phyloP scores from a whole-genome alignment of 2,329 filamentous ascomycete species.

The Fusarium tricinctum region DNA sequence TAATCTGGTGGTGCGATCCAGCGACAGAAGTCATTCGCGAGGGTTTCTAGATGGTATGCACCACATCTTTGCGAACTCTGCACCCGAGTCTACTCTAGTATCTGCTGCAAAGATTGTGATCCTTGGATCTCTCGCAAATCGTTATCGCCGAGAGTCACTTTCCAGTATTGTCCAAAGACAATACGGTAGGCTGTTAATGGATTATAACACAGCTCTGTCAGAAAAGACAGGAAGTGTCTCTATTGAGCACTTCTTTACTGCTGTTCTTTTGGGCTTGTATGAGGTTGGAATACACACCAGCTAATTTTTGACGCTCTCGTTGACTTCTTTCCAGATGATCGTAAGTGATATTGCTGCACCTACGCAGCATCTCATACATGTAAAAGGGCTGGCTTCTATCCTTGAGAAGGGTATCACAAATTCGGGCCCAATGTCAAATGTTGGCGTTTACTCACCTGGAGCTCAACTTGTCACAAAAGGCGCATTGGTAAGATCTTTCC shows the following conservation, averaged over 20 bases:
- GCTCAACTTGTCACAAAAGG: constrained; percentile 18
- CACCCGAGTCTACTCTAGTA: constrained; percentile 3
- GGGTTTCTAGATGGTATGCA: constrained; percentile 27
- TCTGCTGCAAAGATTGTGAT: constrained; percentile 17
- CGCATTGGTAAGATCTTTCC: neutral
- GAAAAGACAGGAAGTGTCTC: neutral
- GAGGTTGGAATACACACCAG: neutral
- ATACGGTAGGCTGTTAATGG: constrained; percentile 9
- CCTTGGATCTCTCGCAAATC: constrained; percentile 16
- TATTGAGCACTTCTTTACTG: constrained; percentile 15
- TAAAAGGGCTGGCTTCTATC: constrained; percentile 7
- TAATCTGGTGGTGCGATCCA: constrained; percentile 4
- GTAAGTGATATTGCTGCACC: constrained; percentile 10
- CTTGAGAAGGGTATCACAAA: neutral
- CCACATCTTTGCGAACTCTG: neutral
- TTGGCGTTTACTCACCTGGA: constrained; percentile 12
- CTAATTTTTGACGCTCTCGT: fast-evolving
- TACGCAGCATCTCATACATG: constrained; percentile 4
- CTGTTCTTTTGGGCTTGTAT: constrained; percentile 6
- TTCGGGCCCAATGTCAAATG: neutral
- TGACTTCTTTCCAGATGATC: constrained; percentile 1
- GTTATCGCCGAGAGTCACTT: neutral
- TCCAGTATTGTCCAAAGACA: neutral
- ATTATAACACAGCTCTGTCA: constrained; percentile 3
- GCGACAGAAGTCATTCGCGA: constrained; percentile 3